Base-by-base conservation (phyloP, 2,329 filamentous ascomycete genomes). In the Apiospora arundinis region DNA sequence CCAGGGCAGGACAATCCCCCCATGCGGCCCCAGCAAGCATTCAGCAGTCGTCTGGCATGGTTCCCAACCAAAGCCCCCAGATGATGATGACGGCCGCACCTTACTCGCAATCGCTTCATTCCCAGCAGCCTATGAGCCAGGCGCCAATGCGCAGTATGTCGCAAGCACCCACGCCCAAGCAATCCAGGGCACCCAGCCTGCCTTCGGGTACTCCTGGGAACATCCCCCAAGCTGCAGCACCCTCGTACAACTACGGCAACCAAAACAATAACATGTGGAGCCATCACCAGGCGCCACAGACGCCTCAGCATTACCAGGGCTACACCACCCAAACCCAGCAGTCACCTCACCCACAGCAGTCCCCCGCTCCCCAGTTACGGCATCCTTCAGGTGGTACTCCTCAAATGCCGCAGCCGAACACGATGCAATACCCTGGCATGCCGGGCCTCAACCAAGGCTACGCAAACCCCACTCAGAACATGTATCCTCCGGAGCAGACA, bases 71-170 rank as follows among this genome's bases (percentile, higher is more conserved):
- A 76, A 90, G 89, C 75, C 88, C 88, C 18, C 90, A 92, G 79
- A 85, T 91, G 83, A 90, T 92, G 88, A 90, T 90, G 87, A 87
- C 88, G 75, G 88, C 81, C 75, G 89, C 84, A 73, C 86, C 89
- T 1, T 97, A 95, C 81, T 90, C 91, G 70, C 92, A 92, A 78
- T 88, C 93, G 70, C 85, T 91, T 68, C 91, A 93, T 78, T 88
- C 92, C 46, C 93, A 93, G 78, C 92, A 90, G 78, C 87, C 91
- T 49, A 90, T 95, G 79, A 88, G 88, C 42, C 92, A 94, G 79
- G 92, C 93, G 32, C 91, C 86, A 32, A 90, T 94, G 81, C 90
- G 93, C 82, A 87, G 89, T 78, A 91, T 92, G 83, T 88, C 89
- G 74, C 89, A 91, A 83, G 85, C 78, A 83, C 90, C 80, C 75